Conservation (phyloP, 805 yeast species). For the Candida silvicultrix region DNA sequence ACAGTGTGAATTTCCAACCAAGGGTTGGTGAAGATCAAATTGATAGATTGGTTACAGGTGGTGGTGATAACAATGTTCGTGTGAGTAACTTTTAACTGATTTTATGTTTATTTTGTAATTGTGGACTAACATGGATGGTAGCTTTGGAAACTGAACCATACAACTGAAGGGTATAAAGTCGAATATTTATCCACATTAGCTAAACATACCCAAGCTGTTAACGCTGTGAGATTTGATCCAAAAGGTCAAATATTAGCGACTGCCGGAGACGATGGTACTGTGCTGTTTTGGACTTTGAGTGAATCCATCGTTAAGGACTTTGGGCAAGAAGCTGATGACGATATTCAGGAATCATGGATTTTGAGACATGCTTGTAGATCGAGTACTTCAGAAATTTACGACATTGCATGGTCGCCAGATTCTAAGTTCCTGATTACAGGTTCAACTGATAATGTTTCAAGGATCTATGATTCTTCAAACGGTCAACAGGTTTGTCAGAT, state of each 20-base stretch:
- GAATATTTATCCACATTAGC: conserved; percentile 75
- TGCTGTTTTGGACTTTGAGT: conserved; percentile 69
- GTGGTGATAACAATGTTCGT: conserved; percentile 91
- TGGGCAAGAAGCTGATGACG: conserved; percentile 45
- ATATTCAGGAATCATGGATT: conserved; percentile 68
- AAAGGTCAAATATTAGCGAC: conserved; percentile 70
- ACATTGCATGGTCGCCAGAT: conserved; percentile 90
- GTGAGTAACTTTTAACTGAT: conserved; percentile 21
- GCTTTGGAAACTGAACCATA: conserved; percentile 26
- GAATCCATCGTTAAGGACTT: conserved; percentile 52
- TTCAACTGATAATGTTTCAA: conserved; percentile 80
- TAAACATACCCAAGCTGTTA: conserved; percentile 93
- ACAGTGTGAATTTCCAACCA: conserved; percentile 61
- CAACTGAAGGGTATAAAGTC: conserved; percentile 32
- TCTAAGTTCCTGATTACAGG: conserved; percentile 75
- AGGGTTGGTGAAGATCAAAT: conserved; percentile 17
- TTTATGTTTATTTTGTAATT: conserved; percentile 1
- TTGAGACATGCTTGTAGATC: conserved; percentile 52
- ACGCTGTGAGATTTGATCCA: conserved; percentile 77
- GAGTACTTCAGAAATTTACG: conserved; percentile 76
- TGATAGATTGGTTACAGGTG: conserved; percentile 74
- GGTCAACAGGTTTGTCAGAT: conserved; percentile 56
- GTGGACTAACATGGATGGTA: conserved; percentile 2
- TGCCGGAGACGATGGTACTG: conserved; percentile 93
- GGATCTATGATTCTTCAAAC: conserved; percentile 53